A percentile compares a stretch with the other conserved stretches of the same genome.
phyloP scores from a whole-genome alignment of 169 alveolate species.

The Cryptosporidium ubiquitum region DNA sequence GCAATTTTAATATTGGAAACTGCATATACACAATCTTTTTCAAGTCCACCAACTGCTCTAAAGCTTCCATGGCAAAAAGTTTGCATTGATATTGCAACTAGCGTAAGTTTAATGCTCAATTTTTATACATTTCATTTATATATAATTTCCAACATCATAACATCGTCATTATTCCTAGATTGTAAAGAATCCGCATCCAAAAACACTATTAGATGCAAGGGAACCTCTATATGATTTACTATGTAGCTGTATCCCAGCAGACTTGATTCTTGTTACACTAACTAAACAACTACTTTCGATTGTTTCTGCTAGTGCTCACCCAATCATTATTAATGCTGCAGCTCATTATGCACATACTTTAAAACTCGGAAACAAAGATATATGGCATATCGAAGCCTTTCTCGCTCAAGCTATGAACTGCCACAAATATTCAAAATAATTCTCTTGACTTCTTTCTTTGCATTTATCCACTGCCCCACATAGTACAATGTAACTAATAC shows the following conservation, averaged over 20 bases:
- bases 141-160: constrained; percentile 67
- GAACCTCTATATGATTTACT: constrained; percentile 82
- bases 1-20: constrained; percentile 89
- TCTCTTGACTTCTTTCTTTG: background rate
- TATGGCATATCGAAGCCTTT: constrained; percentile 86
- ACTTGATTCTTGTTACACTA: constrained; percentile 77
- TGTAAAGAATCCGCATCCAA: constrained; percentile 60
- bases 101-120: constrained; percentile 66
- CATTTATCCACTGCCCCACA: background rate
- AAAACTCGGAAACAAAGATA: constrained; percentile 82
- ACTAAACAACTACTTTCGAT: constrained; percentile 75
- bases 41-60: constrained; percentile 71
- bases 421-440: constrained; percentile 38
- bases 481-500: background rate
- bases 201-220: constrained; percentile 78
- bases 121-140: constrained; percentile 23
- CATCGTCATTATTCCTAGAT: background rate
- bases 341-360: constrained; percentile 78
- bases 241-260: constrained; percentile 84
- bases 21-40: constrained; percentile 78
- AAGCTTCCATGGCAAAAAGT: constrained; percentile 84
- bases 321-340: constrained; percentile 47
- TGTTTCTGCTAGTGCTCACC: constrained; percentile 40
- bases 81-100: constrained; percentile 76
- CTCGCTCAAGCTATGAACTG: constrained; percentile 82